phyloP scores from a whole-genome alignment of 2,329 filamentous ascomycete species.

The Penicillium concentricum region DNA sequence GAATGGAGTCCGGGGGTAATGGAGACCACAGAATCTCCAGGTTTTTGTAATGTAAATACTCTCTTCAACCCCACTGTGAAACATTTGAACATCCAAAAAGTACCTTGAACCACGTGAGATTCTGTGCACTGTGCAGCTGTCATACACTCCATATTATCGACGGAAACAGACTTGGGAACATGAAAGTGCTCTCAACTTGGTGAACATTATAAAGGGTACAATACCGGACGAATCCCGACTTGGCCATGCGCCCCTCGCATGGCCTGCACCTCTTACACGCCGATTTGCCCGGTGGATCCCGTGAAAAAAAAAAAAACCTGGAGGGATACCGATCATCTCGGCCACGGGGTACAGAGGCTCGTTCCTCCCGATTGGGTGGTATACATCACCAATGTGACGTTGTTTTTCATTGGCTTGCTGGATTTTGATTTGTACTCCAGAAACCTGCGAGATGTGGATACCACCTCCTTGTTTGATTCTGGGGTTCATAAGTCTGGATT shows the following conservation, averaged over 20 bases:
- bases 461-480: neutral
- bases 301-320: neutral
- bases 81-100: neutral
- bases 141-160: neutral
- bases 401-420: neutral
- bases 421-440: neutral
- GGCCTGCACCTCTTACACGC: neutral
- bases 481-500: slow-evolving; percentile 16
- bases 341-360: neutral
- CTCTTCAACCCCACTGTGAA: neutral
- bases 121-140: neutral
- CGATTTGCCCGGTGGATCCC: neutral
- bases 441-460: slow-evolving; percentile 1
- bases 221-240: neutral
- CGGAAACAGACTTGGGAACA: neutral
- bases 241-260: neutral
- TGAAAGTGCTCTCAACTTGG: neutral
- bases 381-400: slow-evolving; percentile 7
- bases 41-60: neutral
- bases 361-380: neutral
- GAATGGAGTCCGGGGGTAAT: slow-evolving; percentile 4
- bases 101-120: neutral
- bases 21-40: slow-evolving; percentile 4
- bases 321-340: neutral
- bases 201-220: neutral